Percentiles rank a stretch among this genome's conserved stretches.
Evolutionary conservation across 2,329 filamentous ascomycete species (phyloP).

Genomic region (Venturia effusa): DNA sequence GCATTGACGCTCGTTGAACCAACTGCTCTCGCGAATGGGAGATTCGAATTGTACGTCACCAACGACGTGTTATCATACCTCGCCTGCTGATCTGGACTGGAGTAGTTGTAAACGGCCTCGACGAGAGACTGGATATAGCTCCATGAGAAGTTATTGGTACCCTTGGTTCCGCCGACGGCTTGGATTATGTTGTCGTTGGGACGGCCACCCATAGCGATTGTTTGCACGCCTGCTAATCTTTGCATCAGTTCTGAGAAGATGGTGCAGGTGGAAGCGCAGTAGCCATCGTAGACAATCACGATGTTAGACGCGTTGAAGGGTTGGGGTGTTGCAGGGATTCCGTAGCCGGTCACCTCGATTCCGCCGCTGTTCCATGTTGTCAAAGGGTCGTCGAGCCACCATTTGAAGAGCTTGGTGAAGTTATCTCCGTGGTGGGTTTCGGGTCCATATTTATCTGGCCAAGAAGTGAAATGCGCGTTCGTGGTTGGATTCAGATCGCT

Average conservation of each 20-base stretch:
- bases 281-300: conserved; percentile 46
- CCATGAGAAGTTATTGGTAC: conserved; percentile 29
- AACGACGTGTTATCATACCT: conserved; percentile 21
- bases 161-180: conserved; percentile 44
- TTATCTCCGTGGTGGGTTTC: conserved; percentile 35
- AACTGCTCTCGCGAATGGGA: conserved; percentile 20
- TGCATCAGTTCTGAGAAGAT: conserved; percentile 46
- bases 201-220: conserved; percentile 41
- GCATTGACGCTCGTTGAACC: conserved; percentile 21
- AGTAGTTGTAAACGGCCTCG: conserved; percentile 9
- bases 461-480: conserved; percentile 36
- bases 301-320: conserved; percentile 44
- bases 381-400: conserved; percentile 31
- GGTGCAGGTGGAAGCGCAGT: conserved; percentile 48
- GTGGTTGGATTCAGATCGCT: conserved; percentile 34
- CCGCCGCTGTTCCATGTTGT: conserved; percentile 32
- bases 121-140: conserved; percentile 17
- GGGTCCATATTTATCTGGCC: conserved; percentile 37
- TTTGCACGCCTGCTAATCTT: conserved; percentile 42
- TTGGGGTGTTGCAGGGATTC: conserved; percentile 14
- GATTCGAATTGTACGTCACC: conserved; percentile 18
- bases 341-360: conserved; percentile 8
- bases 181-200: conserved; percentile 38
- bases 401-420: conserved; percentile 48
- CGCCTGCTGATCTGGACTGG: conserved; percentile 12